These are phyloP conservation scores for Litchi chinensis DNA, from an alignment of 345 rosid genomes.

Conservation along the genomic window DNA sequence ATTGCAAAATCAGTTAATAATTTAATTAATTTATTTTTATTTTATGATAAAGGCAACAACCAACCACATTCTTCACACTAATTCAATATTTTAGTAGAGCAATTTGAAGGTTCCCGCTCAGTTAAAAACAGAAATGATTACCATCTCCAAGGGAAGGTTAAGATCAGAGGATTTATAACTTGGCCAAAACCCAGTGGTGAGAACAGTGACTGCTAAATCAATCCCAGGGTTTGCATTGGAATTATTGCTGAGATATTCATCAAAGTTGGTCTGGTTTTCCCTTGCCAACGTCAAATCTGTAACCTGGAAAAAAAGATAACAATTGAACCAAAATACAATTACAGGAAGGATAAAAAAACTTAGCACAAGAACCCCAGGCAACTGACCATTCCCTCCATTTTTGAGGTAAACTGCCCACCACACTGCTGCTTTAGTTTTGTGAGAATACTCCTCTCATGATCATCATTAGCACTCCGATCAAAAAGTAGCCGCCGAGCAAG, in stretches of 20 bases:
- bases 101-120: not conserved
- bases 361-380: not conserved
- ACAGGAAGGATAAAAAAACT: not conserved
- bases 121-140: constrained; percentile 21
- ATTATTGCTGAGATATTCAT: constrained; percentile 63
- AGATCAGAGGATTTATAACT: constrained; percentile 82
- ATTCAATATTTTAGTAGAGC: not conserved
- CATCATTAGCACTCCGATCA: constrained; percentile 72
- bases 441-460: constrained; percentile 75
- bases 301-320: constrained; percentile 48
- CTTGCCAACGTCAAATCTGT: constrained; percentile 84
- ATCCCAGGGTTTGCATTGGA: constrained; percentile 65
- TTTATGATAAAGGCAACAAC: not conserved
- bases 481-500: constrained; percentile 71
- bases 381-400: constrained; percentile 88
- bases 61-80: not conserved
- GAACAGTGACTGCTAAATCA: constrained; percentile 79
- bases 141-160: constrained; percentile 85
- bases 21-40: not conserved
- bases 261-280: constrained; percentile 77
- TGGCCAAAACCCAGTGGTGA: constrained; percentile 95
- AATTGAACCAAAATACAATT: not conserved
- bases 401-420: constrained; percentile 67
- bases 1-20: not conserved
- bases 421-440: constrained; percentile 74